Percentiles rank a stretch among this genome's conserved stretches.
These are phyloP conservation scores for Populus nigra DNA, from an alignment of 345 rosid species.

Conservation along the genomic window DNA sequence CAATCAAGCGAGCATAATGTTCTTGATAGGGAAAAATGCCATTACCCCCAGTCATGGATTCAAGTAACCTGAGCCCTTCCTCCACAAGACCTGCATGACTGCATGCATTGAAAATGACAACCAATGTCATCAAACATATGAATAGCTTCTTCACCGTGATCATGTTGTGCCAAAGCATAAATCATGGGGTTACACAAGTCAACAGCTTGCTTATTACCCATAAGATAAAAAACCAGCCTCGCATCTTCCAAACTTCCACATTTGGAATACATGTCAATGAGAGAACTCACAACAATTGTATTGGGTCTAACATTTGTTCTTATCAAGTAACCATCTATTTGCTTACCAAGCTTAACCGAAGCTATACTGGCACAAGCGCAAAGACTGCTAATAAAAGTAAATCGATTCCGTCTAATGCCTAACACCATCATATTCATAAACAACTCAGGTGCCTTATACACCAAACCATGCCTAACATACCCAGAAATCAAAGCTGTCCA, in stretches of 20 bases:
- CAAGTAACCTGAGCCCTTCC: constrained; percentile 61
- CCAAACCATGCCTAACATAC: constrained; percentile 58
- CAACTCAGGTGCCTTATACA: constrained; percentile 45
- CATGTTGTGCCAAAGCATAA: constrained; percentile 75
- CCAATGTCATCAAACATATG: constrained; percentile 42
- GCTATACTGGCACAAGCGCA: constrained; percentile 73
- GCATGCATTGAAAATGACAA: constrained; percentile 63
- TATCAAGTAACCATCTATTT: constrained; percentile 58
- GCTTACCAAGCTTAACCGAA: constrained; percentile 65
- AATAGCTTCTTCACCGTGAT: constrained; percentile 57
- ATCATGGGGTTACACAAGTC: constrained; percentile 83
- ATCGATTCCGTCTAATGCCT: constrained; percentile 57
- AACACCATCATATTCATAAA: constrained; percentile 51
- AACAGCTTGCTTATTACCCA: constrained; percentile 43
- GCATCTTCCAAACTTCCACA: constrained; percentile 56
- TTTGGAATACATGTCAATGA: constrained; percentile 83
- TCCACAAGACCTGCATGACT: constrained; percentile 60
- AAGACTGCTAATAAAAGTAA: constrained; percentile 72
- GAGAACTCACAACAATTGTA: constrained; percentile 63
- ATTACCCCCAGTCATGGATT: constrained; percentile 41
- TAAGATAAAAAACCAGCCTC: constrained; percentile 45
- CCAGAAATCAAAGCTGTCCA: constrained; percentile 86
- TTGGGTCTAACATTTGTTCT: constrained; percentile 51
- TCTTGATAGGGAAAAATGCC: constrained; percentile 59
- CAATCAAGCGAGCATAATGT: constrained; percentile 70